Base-by-base conservation (phyloP, 2,329 filamentous ascomycete genomes). In the Myotisia sp. region DNA sequence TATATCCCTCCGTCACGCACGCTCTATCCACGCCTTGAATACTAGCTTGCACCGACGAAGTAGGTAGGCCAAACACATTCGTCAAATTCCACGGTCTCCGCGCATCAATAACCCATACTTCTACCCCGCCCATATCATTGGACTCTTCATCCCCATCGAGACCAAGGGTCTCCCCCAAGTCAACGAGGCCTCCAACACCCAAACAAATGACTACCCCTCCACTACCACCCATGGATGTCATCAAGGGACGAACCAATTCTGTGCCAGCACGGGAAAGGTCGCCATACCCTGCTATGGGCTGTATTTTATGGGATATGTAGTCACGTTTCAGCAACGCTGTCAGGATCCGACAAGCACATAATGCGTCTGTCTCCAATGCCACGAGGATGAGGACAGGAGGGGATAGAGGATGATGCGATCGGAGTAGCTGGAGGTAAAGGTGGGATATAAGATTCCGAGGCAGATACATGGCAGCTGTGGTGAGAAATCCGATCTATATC, bases 301-400 rank as follows among this genome's bases (percentile, higher is more conserved):
- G 83, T 51, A 95, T 93, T 60, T 94, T 95, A 64, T 95, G 87
- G 9, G 80, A 82, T 47, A 98, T 92, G 54, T 92, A 95, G 65
- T 98, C 90, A 67, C 87, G 80, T 61, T 92, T 94, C 40, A 98
- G 68, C n/a, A 98, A 70, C 33, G 79, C 72, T 2, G 87, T 92
- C 30, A 98, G 74, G 41, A 98, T 94, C 41, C 86, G 84, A 55
- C 85, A 92, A 42, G 86, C 90, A 59, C 87, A 95, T 42, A 98
- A 74, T 43, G 90, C 82, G 62, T 98, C 90, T 36, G 90, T 85
- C 52, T 94, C 87, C 53, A 95, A 80, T 22, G 87, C 82, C 44
- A 86, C 86, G 37, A 98, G 79, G 43, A 98, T 74, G 17, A 95
- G 70, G 35, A 95, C 84, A 0, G 86, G 86, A 24, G 87, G 81